A percentile compares a stretch with the other conserved stretches of the same genome.
Evolutionary conservation across 345 rosid species (phyloP).

Genomic region (Jatropha curcas): DNA sequence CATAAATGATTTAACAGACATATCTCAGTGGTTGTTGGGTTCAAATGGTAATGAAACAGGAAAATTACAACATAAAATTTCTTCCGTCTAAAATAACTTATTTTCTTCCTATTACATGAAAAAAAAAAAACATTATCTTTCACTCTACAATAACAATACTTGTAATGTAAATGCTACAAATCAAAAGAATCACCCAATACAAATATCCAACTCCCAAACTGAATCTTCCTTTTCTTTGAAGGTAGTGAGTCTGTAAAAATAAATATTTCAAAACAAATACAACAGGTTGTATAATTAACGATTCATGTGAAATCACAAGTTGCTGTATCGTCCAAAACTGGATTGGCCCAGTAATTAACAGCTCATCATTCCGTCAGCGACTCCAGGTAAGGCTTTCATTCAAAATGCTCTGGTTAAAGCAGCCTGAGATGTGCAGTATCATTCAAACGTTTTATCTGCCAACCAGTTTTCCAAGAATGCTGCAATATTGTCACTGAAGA

Average conservation of each 20-base stretch:
- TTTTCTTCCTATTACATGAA: constrained; percentile 23
- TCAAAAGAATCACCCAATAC: constrained; percentile 39
- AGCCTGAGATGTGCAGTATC: constrained; percentile 89
- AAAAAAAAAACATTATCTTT: constrained; percentile 16
- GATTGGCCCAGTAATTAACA: constrained; percentile 16
- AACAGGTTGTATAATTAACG: constrained; percentile 23
- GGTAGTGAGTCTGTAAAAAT: constrained; percentile 29
- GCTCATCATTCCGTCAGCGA: constrained; percentile 10
- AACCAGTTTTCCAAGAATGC: constrained; percentile 82
- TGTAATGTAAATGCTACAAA: constrained; percentile 35
- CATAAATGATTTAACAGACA: neutral
- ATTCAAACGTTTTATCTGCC: constrained; percentile 89
- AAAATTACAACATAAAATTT: constrained; percentile 7
- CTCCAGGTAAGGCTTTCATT: neutral
- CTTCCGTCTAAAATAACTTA: constrained; percentile 20
- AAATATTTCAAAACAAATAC: constrained; percentile 32
- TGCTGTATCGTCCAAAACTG: constrained; percentile 16
- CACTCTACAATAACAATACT: constrained; percentile 27
- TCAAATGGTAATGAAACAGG: constrained; percentile 9
- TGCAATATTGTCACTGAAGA: constrained; percentile 85
- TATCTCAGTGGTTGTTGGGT: neutral
- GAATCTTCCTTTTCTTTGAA: constrained; percentile 23
- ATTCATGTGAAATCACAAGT: constrained; percentile 10
- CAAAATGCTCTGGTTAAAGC: constrained; percentile 45
- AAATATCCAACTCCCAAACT: constrained; percentile 33